phyloP scores from a whole-genome alignment of 2,329 filamentous ascomycete genomes.

The Xylaria sp. region DNA sequence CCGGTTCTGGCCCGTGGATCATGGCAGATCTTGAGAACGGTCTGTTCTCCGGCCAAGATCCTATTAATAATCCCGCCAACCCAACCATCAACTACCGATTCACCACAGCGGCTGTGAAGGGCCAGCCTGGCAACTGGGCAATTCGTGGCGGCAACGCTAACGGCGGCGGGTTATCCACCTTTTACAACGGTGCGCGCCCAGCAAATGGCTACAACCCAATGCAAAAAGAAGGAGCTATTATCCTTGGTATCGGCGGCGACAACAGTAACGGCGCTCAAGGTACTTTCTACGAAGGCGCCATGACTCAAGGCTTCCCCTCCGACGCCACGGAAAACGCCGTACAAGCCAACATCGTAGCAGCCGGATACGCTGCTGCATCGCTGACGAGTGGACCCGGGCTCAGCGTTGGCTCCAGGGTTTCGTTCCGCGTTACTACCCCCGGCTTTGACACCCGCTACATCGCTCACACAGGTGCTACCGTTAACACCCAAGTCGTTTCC shows the following conservation, averaged over 20 bases:
- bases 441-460: constrained; percentile 66
- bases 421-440: constrained; percentile 65
- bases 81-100: constrained; percentile 67
- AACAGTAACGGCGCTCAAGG: constrained; percentile 70
- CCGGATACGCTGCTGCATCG: constrained; percentile 64
- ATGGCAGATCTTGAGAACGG: constrained; percentile 78
- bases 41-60: constrained; percentile 66
- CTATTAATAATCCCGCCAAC: constrained; percentile 61
- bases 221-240: constrained; percentile 72
- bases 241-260: constrained; percentile 74
- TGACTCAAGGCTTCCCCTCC: constrained; percentile 71
- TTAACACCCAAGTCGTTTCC: constrained; percentile 66
- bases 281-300: constrained; percentile 73
- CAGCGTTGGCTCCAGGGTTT: constrained; percentile 61
- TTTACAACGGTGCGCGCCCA: constrained; percentile 67
- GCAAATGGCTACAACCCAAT: constrained; percentile 68
- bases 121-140: constrained; percentile 66
- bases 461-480: constrained; percentile 60
- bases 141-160: constrained; percentile 68
- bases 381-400: constrained; percentile 61
- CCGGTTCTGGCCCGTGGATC: constrained; percentile 72
- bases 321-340: constrained; percentile 68
- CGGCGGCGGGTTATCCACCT: constrained; percentile 64
- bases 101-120: constrained; percentile 68
- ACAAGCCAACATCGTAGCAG: constrained; percentile 69